These are phyloP conservation scores for Malassezia obtusa DNA, from an alignment of 1,284 basidiomycete genomes.

Conservation along the genomic window DNA sequence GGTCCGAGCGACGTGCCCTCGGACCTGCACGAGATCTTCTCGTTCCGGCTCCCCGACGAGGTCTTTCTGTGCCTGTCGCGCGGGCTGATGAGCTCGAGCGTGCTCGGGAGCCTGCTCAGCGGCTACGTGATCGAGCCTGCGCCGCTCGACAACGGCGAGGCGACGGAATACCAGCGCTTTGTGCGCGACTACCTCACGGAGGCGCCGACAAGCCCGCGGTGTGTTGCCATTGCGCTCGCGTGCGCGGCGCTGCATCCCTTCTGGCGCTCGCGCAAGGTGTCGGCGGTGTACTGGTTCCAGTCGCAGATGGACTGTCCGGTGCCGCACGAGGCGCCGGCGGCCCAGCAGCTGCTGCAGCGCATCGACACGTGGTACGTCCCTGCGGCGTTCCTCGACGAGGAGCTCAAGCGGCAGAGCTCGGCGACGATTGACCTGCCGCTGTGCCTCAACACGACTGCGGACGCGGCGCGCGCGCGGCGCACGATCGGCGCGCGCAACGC, in stretches of 20 bases:
- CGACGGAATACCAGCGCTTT: conserved; percentile 84
- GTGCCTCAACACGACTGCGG: conserved; percentile 73
- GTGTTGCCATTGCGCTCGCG: conserved; percentile 59
- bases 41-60: conserved; percentile 85
- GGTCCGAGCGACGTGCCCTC: conserved; percentile 61
- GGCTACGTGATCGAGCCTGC: conserved; percentile 72
- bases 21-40: conserved; percentile 92
- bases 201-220: conserved; percentile 73
- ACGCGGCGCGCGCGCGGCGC: conserved; percentile 28
- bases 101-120: conserved; percentile 79
- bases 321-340: conserved; percentile 56
- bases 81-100: conserved; percentile 74
- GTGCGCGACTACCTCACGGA: conserved; percentile 93
- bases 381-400: conserved; percentile 77
- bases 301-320: conserved; percentile 26
- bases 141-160: conserved; percentile 88
- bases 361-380: conserved; percentile 88
- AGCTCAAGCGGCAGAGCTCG: conserved; percentile 88
- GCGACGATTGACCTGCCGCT: conserved; percentile 94
- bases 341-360: conserved; percentile 73
- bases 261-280: conserved; percentile 38
- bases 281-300: conserved; percentile 39
- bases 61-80: conserved; percentile 91
- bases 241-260: conserved; percentile 36
- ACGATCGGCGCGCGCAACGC: conserved; percentile 35